Conservation (phyloP, 352 stramenopile species). For the Phytophthora cryptogea region DNA sequence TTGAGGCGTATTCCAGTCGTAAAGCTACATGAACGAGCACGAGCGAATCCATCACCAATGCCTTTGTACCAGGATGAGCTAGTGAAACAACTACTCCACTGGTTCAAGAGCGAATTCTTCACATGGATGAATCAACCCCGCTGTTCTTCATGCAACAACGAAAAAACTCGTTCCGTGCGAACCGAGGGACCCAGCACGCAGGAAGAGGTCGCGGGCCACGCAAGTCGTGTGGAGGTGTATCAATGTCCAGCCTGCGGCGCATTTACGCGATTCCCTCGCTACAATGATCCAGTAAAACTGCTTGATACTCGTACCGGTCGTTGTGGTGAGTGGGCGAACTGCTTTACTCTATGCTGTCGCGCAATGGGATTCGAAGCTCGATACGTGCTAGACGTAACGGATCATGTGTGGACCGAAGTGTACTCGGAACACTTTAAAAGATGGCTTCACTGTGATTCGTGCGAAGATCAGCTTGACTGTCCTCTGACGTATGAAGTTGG, state of each 20-base stretch:
- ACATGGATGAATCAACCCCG: conserved; percentile 88
- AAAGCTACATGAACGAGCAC: conserved; percentile 65
- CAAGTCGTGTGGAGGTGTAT: conserved; percentile 89
- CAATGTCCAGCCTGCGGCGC: conserved; percentile 58
- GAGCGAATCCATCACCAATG: conserved; percentile 52
- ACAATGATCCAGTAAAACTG: conserved; percentile 91
- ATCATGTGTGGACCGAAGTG: conserved; percentile 96
- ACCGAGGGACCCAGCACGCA: conserved; percentile 51
- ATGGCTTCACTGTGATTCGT: conserved; percentile 95
- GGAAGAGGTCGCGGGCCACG: conserved; percentile 66
- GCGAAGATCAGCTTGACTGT: conserved; percentile 93
- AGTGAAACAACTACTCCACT: conserved; percentile 76
- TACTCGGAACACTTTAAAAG: conserved; percentile 75
- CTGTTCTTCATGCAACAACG: conserved; percentile 56
- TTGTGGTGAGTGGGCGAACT: conserved; percentile 95
- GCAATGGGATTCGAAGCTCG: conserved; percentile 91
- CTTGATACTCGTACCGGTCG: conserved; percentile 81
- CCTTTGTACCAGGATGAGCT: conserved; percentile 69
- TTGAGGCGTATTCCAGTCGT: conserved; percentile 70
- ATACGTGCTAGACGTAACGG: conserved; percentile 94
- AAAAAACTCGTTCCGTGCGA: conserved; percentile 50
- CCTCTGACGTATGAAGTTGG: conserved; percentile 95
- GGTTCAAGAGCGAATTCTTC: conserved; percentile 93
- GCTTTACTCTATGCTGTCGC: conserved; percentile 90
- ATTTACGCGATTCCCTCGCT: conserved; percentile 87